phyloP scores from a whole-genome alignment of 2,329 filamentous ascomycete species.

The Tolypocladium sp. region DNA sequence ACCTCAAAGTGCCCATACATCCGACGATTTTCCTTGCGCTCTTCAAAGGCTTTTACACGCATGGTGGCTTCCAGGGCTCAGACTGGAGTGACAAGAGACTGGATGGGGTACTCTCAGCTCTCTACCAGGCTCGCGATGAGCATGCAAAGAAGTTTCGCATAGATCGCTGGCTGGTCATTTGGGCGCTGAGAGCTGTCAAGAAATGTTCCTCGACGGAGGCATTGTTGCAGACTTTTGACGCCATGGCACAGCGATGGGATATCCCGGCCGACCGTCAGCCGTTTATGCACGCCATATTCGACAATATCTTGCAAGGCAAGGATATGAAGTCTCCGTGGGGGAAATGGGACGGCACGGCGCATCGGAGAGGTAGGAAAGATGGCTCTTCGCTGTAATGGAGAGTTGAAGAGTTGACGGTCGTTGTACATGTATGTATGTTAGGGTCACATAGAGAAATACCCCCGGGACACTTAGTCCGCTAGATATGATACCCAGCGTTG shows the following conservation, averaged over 20 bases:
- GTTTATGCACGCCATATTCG: conserved; percentile 38
- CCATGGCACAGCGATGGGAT: conserved; percentile 38
- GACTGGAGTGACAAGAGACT: conserved; percentile 68
- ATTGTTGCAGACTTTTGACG: conserved; percentile 45
- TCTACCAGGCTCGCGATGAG: conserved; percentile 45
- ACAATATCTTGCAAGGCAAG: conserved; percentile 27
- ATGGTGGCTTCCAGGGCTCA: conserved; percentile 56
- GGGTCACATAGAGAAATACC: background rate
- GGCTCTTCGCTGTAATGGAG: conserved; percentile 18
- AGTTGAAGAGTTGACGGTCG: background rate
- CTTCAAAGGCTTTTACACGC: conserved; percentile 69
- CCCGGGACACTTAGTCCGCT: background rate
- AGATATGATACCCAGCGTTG: background rate
- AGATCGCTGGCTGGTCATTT: conserved; percentile 51
- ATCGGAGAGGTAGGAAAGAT: conserved; percentile 16
- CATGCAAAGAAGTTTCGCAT: conserved; percentile 38
- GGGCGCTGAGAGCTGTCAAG: conserved; percentile 54
- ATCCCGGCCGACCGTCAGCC: conserved; percentile 28
- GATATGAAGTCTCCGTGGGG: conserved; percentile 18
- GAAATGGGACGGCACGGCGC: conserved; percentile 12
- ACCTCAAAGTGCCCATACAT: conserved; percentile 57
- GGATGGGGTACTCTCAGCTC: conserved; percentile 55
- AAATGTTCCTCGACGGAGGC: conserved; percentile 43
- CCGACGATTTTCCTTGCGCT: conserved; percentile 71
- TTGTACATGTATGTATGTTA: background rate